Percentiles rank a stretch among this genome's conserved stretches.
phyloP scores from a whole-genome alignment of 805 yeast species.

The Kazachstania africana region DNA sequence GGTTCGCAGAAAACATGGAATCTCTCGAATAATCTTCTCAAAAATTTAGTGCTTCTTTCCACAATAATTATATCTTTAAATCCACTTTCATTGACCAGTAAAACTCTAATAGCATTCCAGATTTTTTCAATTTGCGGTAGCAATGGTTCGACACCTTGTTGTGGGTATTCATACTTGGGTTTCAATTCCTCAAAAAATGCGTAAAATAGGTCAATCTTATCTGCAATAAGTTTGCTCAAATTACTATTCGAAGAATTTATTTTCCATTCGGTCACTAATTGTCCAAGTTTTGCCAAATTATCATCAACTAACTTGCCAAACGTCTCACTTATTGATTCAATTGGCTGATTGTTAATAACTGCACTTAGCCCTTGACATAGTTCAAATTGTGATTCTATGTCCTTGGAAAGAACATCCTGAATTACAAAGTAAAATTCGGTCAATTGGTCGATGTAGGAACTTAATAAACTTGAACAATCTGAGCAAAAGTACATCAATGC shows the following conservation, averaged over 20 bases:
- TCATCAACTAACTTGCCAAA: conserved; percentile 58
- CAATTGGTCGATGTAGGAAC: conserved; percentile 61
- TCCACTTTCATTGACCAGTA: conserved; percentile 18
- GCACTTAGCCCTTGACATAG: conserved; percentile 85
- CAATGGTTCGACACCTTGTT: conserved; percentile 22
- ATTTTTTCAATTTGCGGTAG: conserved; percentile 17
- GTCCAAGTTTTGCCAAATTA: conserved; percentile 26
- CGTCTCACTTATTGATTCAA: conserved; percentile 41
- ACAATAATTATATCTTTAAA: conserved; percentile 28
- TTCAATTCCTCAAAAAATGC: conserved; percentile 24
- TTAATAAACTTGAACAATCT: conserved; percentile 65
- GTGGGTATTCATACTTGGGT: conserved; percentile 22
- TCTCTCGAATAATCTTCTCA: conserved; percentile 51
- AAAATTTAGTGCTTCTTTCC: conserved; percentile 61
- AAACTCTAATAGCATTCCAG: conserved; percentile 15
- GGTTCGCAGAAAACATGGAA: conserved; percentile 31
- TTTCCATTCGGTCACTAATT: conserved; percentile 16
- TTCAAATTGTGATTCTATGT: conserved; percentile 59
- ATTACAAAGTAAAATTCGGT: conserved; percentile 57
- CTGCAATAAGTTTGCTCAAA: conserved; percentile 51
- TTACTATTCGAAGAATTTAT: conserved; percentile 24
- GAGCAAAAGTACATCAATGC: conserved; percentile 91
- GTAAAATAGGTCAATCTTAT: conserved; percentile 46
- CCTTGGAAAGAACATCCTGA: conserved; percentile 34
- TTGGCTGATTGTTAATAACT: conserved; percentile 52